phyloP scores from a whole-genome alignment of 108 stramenopile species.

The Nitzschia sp. region DNA sequence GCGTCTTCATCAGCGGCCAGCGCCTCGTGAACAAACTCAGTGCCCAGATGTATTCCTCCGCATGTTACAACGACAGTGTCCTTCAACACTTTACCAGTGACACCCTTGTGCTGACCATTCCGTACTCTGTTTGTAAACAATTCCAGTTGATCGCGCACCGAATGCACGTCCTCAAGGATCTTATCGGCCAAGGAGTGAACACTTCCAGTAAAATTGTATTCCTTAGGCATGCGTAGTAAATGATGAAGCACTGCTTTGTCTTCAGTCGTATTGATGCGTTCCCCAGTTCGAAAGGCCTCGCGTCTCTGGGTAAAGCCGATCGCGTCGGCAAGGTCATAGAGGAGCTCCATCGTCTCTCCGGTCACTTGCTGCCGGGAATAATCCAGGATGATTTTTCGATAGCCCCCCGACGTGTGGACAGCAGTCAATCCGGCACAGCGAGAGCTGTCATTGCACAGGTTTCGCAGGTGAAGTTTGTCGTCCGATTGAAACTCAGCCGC shows the following conservation, averaged over 20 bases:
- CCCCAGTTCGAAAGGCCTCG: slow-evolving; percentile 73
- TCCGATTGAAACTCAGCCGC: slow-evolving; percentile 72
- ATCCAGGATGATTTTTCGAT: slow-evolving; percentile 88
- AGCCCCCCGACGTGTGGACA: slow-evolving; percentile 42
- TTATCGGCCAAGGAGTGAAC: slow-evolving; percentile 55
- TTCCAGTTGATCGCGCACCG: slow-evolving; percentile 66
- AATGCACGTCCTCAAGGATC: slow-evolving; percentile 77
- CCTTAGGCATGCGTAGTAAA: slow-evolving; percentile 68
- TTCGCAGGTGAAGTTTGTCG: slow-evolving; percentile 79
- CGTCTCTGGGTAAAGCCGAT: slow-evolving; percentile 76
- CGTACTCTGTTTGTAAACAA: slow-evolving; percentile 79
- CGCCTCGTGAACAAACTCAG: slow-evolving; percentile 94
- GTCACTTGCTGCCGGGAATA: slow-evolving; percentile 96
- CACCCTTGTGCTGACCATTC: slow-evolving; percentile 63
- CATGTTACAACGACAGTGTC: slow-evolving; percentile 91
- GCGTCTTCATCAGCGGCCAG: slow-evolving; percentile 73
- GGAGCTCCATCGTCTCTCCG: slow-evolving; percentile 90
- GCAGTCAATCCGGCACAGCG: slow-evolving; percentile 80
- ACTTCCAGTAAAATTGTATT: slow-evolving; percentile 44
- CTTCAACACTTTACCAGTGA: slow-evolving; percentile 87
- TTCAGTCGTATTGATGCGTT: slow-evolving; percentile 71
- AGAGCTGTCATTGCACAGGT: slow-evolving; percentile 72
- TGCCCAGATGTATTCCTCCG: slow-evolving; percentile 89
- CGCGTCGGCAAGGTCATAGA: slow-evolving; percentile 92
- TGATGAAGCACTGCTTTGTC: slow-evolving; percentile 78